These are phyloP conservation scores for Backusella liffmaniae DNA, from an alignment of 192 early-diverging fungal genomes.

Conservation along the genomic window DNA sequence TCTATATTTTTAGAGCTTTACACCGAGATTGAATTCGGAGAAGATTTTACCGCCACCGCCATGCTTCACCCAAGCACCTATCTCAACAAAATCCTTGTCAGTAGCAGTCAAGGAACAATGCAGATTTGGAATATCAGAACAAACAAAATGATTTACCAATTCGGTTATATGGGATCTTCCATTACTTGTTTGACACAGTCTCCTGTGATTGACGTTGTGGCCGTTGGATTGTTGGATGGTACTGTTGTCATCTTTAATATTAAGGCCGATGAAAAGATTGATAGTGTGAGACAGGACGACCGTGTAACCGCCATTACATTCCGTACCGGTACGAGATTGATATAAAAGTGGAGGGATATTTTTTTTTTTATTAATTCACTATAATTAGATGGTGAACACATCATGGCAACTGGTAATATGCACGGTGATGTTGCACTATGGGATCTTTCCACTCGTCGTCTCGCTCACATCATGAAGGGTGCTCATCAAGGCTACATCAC, in stretches of 20 bases:
- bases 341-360: not conserved
- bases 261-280: conserved; percentile 72
- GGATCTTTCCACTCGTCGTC: conserved; percentile 79
- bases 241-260: conserved; percentile 85
- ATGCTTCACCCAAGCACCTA: conserved; percentile 96
- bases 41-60: conserved; percentile 66
- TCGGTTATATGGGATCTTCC: conserved; percentile 69
- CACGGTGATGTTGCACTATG: conserved; percentile 89
- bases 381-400: conserved; percentile 65
- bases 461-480: conserved; percentile 79
- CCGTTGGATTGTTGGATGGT: conserved; percentile 89
- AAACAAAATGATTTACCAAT: conserved; percentile 79
- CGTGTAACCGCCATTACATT: conserved; percentile 90
- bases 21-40: conserved; percentile 73
- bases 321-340: conserved; percentile 62
- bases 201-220: conserved; percentile 92
- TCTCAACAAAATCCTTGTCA: conserved; percentile 94
- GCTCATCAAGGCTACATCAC: conserved; percentile 82
- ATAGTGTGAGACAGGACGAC: conserved; percentile 80
- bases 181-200: conserved; percentile 82
- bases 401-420: conserved; percentile 90
- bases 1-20: conserved; percentile 56
- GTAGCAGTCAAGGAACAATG: conserved; percentile 80
- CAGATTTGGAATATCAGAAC: conserved; percentile 94
- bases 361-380: not conserved